Conservation (phyloP, 2,329 filamentous ascomycete genomes). For the Aspergillus tubingensis region DNA sequence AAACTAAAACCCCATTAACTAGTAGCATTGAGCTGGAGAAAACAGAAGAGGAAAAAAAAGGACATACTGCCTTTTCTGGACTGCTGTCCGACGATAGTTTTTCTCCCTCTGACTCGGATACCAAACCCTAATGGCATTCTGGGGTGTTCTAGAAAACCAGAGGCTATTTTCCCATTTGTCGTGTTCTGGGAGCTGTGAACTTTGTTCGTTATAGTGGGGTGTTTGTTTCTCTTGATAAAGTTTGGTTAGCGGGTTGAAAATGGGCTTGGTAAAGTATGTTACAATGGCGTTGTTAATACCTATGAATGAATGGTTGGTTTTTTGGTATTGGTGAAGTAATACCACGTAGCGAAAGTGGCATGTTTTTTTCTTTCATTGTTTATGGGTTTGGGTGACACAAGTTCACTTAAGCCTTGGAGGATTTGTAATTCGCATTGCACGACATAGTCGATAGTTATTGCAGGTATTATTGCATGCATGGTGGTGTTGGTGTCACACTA, state of each 20-base stretch:
- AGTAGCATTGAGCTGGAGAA: too few relatives aligned
- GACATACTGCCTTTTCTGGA: conserved; percentile 1
- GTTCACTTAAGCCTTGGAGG: not conserved
- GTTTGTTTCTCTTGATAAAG: not conserved
- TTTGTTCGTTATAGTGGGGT: conserved; percentile 1
- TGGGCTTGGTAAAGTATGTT: not conserved
- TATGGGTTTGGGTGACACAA: not conserved
- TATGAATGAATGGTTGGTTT: not conserved
- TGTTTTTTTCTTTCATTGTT: too few relatives aligned
- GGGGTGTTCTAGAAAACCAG: conserved; percentile 3
- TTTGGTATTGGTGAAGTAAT: not conserved
- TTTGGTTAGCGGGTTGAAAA: not conserved
- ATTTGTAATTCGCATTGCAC: not conserved
- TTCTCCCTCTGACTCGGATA: not conserved
- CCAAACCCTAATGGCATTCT: not conserved
- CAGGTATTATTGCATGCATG: not conserved
- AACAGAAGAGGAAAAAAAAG: too few relatives aligned
- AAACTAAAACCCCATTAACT: too few relatives aligned
- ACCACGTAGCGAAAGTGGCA: not conserved
- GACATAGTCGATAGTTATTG: not conserved
- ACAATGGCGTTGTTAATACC: not conserved
- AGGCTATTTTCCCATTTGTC: conserved; percentile 2
- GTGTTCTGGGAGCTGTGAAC: conserved; percentile 9
- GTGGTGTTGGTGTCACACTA: not conserved
- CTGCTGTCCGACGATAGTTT: not conserved